Evolutionary conservation across 768 basidiomycete genomes (phyloP), one percentile per base, ranked within the genome.

Genomic region (Xanthoconium purpureum): DNA sequence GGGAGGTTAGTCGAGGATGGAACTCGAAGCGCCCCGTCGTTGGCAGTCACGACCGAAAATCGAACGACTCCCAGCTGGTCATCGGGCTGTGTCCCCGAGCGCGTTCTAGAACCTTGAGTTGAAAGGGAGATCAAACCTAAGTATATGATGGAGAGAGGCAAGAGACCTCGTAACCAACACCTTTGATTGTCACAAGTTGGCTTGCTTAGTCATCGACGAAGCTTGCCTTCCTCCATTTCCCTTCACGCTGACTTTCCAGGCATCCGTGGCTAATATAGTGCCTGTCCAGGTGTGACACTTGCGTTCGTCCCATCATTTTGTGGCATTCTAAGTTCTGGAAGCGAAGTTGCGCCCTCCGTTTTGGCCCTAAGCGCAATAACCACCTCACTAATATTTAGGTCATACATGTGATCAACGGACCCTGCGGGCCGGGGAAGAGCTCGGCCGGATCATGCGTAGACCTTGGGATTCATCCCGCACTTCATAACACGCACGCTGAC

Each of bases 391-490:
- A 46, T 43, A 40, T 47, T 14, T 37, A 32, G 46, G 20, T 47
- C 45, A 6, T 15, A 10, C 29, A 20, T 17, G 13, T 18, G 20
- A 24, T 24, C 24, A 24, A 24, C 24, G 24, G 24, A 35, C 33
- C 7, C 45, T 18, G 18, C 20, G 28, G 32, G 36, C 47, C 48
- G 28, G 45, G 38, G 42, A 30, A 18, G 47, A 30, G 38, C n/a
- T 33, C 62, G 67, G 64, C 55, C 66, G 67, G 66, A 67, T 60
- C 66, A 64, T 60, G 32, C 3, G 9, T 29, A 50, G 9, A 15
- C 10, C 45, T 50, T 52, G 9, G 33, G 6, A 28, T 43, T 42
- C 50, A 46, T 47, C 36, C 51, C 43, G 29, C n/a, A 17, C 15
- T 43, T 44, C 57, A 66, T 46, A 30, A 38, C 28, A 42, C 35